Base-by-base conservation (phyloP, 1,139 yeast genomes). In the Hyphopichia wangnamkhiaoensis region DNA sequence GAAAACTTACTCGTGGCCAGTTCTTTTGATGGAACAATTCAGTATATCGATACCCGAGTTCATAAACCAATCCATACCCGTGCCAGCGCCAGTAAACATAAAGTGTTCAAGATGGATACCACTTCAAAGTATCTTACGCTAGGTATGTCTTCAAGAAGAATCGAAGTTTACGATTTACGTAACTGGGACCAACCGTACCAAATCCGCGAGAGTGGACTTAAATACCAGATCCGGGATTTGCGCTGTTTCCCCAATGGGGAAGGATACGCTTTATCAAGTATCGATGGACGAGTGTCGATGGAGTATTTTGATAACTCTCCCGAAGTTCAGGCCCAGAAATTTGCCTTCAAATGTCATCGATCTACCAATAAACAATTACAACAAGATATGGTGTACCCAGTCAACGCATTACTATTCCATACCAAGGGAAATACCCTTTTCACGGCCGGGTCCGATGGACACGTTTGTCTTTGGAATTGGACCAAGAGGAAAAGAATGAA, bases 281-380 rank as follows among this genome's bases (percentile, higher is more conserved):
- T 89, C 12, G 97, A 90, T 51, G 97, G 97, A 0, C 68, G 96
- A 34, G 93, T 88, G 0, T 84, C 95, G 0, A 77, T 91, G 29
- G 96, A 89, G 48, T 84, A 76, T 54, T 79, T 82, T 43, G 79
- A 83, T 40, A 70, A 76, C 2, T 57, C 74, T 0, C 74, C 76
- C 1, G 68, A 66, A 16, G 59, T 60, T 0, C 83, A 80, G 45
- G 49, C 50, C 12, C 62, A 71, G 39, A 75, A 80, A 41, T 91
- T 83, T 58, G 95, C 96, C 0, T 91, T 90, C 69, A 82, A 89
- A 53, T 86, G 96, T 49, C 97, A 91, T 58, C 65, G 96, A 27
- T 46, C 50, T 20, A 49, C 56, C 21, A 74, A 74, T 43, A 61
- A 63, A 38, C 44, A 48, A 26, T 63, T 69, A 20, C 78, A 76